A percentile compares a stretch with the other conserved stretches of the same genome.
These are phyloP conservation scores for Phalaenopsis equestris DNA, from an alignment of 106 monocot species.

Conservation along the genomic window DNA sequence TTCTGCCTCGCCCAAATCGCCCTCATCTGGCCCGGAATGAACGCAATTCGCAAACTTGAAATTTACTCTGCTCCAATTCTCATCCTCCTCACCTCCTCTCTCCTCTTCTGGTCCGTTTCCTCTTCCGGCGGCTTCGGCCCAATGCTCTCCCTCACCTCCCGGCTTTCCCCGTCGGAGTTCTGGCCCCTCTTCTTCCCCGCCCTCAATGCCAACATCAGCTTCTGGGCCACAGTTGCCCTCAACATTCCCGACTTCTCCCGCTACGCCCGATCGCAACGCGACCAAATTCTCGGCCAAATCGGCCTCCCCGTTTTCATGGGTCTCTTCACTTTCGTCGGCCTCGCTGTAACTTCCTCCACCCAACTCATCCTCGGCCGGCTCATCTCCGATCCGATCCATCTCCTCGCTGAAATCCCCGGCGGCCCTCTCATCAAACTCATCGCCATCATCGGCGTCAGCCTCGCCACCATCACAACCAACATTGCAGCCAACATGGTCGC, in stretches of 20 bases:
- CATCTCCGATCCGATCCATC: slow-evolving; percentile 78
- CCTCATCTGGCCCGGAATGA: slow-evolving; percentile 45
- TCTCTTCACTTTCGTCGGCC: slow-evolving; percentile 72
- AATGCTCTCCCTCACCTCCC: slow-evolving; percentile 51
- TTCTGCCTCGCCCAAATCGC: slow-evolving; percentile 74
- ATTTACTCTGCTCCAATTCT: slow-evolving; percentile 79
- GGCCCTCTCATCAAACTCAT: slow-evolving; percentile 37
- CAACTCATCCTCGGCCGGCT: slow-evolving; percentile 68
- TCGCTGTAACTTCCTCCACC: slow-evolving; percentile 77
- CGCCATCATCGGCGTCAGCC: slow-evolving; percentile 73
- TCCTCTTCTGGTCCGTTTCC: slow-evolving; percentile 64
- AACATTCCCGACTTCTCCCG: slow-evolving; percentile 98
- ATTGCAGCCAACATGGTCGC: slow-evolving; percentile 92
- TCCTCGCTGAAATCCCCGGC: slow-evolving; percentile 52
- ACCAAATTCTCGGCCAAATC: slow-evolving; percentile 73
- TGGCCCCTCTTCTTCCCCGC: slow-evolving; percentile 80
- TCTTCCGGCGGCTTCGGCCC: slow-evolving; percentile 71
- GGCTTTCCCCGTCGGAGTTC: slow-evolving; percentile 40
- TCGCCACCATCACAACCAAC: slow-evolving; percentile 93
- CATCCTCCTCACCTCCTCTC: slow-evolving; percentile 41
- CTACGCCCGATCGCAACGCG: slow-evolving; percentile 62
- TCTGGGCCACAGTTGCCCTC: slow-evolving; percentile 87
- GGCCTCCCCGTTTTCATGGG: slow-evolving; percentile 91
- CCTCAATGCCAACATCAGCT: slow-evolving; percentile 88
- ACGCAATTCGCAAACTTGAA: slow-evolving; percentile 69